Base-by-base conservation (phyloP, 2,329 filamentous ascomycete genomes). In the Zelopaecilomyces penicillatus region DNA sequence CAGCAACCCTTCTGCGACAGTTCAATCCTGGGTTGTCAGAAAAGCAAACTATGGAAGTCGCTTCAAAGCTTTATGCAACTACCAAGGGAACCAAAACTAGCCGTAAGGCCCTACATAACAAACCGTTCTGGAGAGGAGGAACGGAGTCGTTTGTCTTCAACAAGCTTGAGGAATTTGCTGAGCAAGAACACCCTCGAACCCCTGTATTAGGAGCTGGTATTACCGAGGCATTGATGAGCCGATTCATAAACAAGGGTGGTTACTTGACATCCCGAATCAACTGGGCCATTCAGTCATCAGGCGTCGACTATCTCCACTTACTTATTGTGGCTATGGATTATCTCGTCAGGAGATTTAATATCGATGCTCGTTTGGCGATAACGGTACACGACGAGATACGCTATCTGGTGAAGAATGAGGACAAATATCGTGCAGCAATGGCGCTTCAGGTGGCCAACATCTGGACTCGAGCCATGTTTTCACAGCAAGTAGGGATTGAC, bases 71-170 rank as follows among this genome's bases (percentile, higher is more conserved):
- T 0, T 98, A 98, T 62, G 76, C 80, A 49, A 84, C 83, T 48
- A 98, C 93, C 2, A 98, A 98, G 63, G 93, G 93, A 27, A 78
- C 82, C 42, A 93, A 93, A 59, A 95, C 88, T 0, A 84, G 73
- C 37, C 77, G 86, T 29, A 93, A 84, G 54, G 55, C 73, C 0
- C 67, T 97, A 5, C 77, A 80, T 57, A 83, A 88, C 45, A 75
- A 81, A 6, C 69, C 85, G 0, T 98, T 98, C 64, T 98, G 93
- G 91, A 82, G 90, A 42, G 93, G 93, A 30, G 93, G 93, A 6
- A 97, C 93, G 0, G 93, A 98, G 62, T 95, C 88, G 0, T 93
- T 97, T 54, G 91, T 98, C 6, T 98, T 98, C 74, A 98, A 98
- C 67, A 93, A 88, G 59, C 78, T 98, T 0, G 94, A 98, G 68